Base-by-base conservation (phyloP, 345 rosid species). In the Salix caprea region DNA sequence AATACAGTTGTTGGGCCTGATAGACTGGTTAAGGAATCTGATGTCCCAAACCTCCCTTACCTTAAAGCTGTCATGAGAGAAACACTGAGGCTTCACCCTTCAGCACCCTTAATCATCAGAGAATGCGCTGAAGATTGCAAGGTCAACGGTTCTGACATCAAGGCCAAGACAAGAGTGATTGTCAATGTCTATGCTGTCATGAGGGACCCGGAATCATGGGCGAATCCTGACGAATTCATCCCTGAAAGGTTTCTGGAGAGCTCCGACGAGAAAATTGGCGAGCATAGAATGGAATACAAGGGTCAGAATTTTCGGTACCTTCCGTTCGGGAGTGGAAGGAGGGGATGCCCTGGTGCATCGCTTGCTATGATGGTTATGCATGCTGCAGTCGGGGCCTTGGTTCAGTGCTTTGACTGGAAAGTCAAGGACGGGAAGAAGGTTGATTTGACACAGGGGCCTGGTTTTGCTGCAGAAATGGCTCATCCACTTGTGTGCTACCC, bases 291-390 rank as follows among this genome's bases (percentile, higher is more conserved):
- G 89, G 94, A 88, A 68, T 78, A 69, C 46, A 87, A 89, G 73
- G 92, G 91, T 24, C 92, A 87, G 18, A 88, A 88, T 75, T 90
- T 87, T 70, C 73, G 90, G 6, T 90, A 78, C 67, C 85, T 90
- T 42, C 89, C 90, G 2, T 89, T 87, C 5, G 94, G 92, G 8
- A 89, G 94, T 32, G 90, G 92, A 7, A 80, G 90, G 40, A 73
- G 90, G 76, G 91, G 89, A 6, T 90, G 92, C 44, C 82, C 88
- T 1, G 89, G 91, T 54, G 89, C 89, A 14, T 77, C 89, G 13
- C 86, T 89, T 0, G 92, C 94, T 15, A 89, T 90, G 90, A 5
- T 85, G 62, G 77, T 86, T 62, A 74, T 88, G 79, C 90, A 82
- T 69, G 81, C 84, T 19, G 84, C 89, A 1, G 77, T 84, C 0